phyloP scores from a whole-genome alignment of 2,329 filamentous ascomycete genomes.

The Monilinia vaccinii-corymbosi region DNA sequence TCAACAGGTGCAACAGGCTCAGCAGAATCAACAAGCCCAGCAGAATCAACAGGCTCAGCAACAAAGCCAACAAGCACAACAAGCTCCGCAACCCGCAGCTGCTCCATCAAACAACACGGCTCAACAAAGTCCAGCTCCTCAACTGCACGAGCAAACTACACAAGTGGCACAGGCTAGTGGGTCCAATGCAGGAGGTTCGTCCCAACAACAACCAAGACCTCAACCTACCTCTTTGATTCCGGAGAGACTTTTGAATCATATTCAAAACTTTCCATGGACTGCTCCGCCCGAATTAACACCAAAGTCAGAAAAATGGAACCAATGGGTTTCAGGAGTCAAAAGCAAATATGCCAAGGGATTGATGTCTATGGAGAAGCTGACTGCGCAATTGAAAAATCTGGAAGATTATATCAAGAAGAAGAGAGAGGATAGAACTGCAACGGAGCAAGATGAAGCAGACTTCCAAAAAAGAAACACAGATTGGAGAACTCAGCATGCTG shows the following conservation, averaged over 20 bases:
- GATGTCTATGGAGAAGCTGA: slow-evolving; percentile 40
- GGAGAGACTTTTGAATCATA: slow-evolving; percentile 35
- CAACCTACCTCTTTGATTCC: slow-evolving; percentile 14
- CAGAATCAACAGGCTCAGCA: slow-evolving; percentile 13
- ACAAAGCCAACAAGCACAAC: slow-evolving; percentile 13
- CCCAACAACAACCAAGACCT: slow-evolving; percentile 11
- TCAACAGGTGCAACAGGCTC: slow-evolving; percentile 31
- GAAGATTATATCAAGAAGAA: slow-evolving; percentile 37
- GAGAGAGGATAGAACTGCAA: slow-evolving; percentile 35
- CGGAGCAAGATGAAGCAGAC: slow-evolving; percentile 39
- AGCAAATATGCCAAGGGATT: slow-evolving; percentile 40
- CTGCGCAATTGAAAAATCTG: slow-evolving; percentile 34
- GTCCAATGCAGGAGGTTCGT: slow-evolving; percentile 11
- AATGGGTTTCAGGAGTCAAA: slow-evolving; percentile 42
- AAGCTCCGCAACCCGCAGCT: slow-evolving; percentile 9
- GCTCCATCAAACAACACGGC: not conserved
- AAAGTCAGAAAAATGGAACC: slow-evolving; percentile 34
- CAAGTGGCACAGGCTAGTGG: slow-evolving; percentile 10
- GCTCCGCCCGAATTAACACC: slow-evolving; percentile 36
- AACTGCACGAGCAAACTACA: slow-evolving; percentile 12
- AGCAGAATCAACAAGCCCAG: not conserved
- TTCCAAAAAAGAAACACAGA: slow-evolving; percentile 37
- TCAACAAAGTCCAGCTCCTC: not conserved
- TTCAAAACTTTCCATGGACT: slow-evolving; percentile 40
- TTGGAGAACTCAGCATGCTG: slow-evolving; percentile 37